A percentile compares a stretch with the other conserved stretches of the same genome.
phyloP scores from a whole-genome alignment of 1,284 basidiomycete species.

The Tausonia pullulans region DNA sequence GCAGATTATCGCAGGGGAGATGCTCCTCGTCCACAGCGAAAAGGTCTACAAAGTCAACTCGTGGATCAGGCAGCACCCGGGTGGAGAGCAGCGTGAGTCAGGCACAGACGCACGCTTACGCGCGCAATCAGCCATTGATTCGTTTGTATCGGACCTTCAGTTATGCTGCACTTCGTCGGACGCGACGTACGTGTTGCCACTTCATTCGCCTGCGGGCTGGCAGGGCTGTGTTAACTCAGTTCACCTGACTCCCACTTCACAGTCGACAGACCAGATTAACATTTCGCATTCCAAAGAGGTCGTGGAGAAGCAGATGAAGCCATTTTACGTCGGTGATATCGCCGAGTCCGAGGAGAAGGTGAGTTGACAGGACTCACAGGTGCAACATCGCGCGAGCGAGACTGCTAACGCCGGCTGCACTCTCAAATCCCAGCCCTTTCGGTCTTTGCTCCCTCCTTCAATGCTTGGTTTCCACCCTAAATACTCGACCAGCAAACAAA shows the following conservation, averaged over 20 bases:
- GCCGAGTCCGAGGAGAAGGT: conserved; percentile 4
- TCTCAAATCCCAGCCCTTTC: neutral
- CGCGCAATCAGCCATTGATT: too few relatives aligned
- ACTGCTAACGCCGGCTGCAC: too few relatives aligned
- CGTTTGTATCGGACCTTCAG: too few relatives aligned
- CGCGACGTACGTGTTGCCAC: conserved; percentile 2
- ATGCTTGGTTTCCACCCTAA: conserved; percentile 11
- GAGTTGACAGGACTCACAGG: neutral
- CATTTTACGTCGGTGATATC: conserved; percentile 5
- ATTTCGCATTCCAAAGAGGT: neutral
- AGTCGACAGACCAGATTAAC: conserved; percentile 14
- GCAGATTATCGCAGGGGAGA: conserved; percentile 3
- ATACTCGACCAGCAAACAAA: neutral
- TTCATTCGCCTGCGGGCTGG: neutral
- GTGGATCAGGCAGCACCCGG: conserved; percentile 4
- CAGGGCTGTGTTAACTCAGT: neutral
- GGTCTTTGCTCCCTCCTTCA: conserved; percentile 7
- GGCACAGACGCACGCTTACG: too few relatives aligned
- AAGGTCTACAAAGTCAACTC: conserved; percentile 12
- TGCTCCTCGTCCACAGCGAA: conserved; percentile 6
- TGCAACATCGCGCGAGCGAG: too few relatives aligned
- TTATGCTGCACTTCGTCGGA: conserved; percentile 12
- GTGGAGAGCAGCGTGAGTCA: conserved; percentile 3
- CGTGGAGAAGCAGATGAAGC: neutral
- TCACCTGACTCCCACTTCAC: neutral